These are phyloP conservation scores for Chlorella sp. DNA, from an alignment of 139 green algal species.

Conservation along the genomic window DNA sequence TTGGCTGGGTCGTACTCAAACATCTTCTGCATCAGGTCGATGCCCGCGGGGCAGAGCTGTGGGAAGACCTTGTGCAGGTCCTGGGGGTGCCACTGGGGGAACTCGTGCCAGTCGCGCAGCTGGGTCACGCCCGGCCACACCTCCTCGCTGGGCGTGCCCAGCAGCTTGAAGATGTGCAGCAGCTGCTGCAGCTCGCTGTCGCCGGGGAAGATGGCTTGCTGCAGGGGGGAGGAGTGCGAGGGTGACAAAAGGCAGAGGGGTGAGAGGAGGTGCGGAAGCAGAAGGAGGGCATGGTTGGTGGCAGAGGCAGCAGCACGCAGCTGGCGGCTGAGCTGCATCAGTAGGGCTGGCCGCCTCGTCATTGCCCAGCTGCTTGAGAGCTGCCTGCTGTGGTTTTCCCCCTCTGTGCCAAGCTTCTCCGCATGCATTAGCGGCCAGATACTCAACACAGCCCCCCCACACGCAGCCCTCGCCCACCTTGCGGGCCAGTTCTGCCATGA, in stretches of 20 bases:
- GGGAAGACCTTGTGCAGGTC: slow-evolving; percentile 77
- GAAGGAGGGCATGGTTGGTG: not conserved
- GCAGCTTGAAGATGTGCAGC: slow-evolving; percentile 90
- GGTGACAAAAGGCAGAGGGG: not conserved
- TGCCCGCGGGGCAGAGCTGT: slow-evolving; percentile 77
- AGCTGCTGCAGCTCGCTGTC: slow-evolving; percentile 92
- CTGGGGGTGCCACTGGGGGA: slow-evolving; percentile 74
- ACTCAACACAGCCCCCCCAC: not conserved
- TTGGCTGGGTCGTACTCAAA: slow-evolving; percentile 81
- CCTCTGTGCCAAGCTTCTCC: not conserved
- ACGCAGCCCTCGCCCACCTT: slow-evolving; percentile 17
- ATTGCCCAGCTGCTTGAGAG: not conserved
- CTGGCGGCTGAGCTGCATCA: not conserved
- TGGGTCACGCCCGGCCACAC: slow-evolving; percentile 80
- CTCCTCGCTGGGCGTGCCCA: slow-evolving; percentile 85
- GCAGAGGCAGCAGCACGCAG: not conserved
- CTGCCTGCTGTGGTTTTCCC: not conserved
- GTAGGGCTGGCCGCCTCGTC: too few species aligned
- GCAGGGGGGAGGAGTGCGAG: not conserved
- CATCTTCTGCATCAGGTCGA: slow-evolving; percentile 80
- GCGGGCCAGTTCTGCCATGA: slow-evolving; percentile 92
- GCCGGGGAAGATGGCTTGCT: slow-evolving; percentile 85
- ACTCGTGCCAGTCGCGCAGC: slow-evolving; percentile 92
- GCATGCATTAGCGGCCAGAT: not conserved
- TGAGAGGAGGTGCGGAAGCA: not conserved